phyloP scores from a whole-genome alignment of 1,139 yeast genomes.

The Blastobotrys proliferans region DNA sequence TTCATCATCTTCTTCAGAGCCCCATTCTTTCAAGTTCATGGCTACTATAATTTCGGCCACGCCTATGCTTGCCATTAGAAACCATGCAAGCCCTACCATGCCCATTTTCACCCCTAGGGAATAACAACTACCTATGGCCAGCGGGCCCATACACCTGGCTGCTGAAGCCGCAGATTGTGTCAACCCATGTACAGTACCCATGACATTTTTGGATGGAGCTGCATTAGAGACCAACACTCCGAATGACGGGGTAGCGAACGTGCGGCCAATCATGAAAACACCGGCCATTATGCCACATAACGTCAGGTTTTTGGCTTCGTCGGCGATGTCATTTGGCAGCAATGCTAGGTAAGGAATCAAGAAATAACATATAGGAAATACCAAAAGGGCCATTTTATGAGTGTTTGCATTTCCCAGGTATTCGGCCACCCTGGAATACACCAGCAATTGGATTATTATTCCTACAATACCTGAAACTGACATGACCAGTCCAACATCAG shows the following conservation, averaged over 20 bases:
- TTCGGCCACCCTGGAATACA: slow-evolving; percentile 55
- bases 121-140: slow-evolving; percentile 49
- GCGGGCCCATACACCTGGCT: slow-evolving; percentile 56
- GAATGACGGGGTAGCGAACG: slow-evolving; percentile 34
- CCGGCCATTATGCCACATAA: slow-evolving; percentile 19
- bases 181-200: slow-evolving; percentile 33
- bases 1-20: slow-evolving; percentile 14
- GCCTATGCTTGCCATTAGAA: slow-evolving; percentile 37
- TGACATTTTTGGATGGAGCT: slow-evolving; percentile 24
- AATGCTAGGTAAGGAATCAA: slow-evolving; percentile 50
- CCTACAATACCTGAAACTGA: slow-evolving; percentile 55
- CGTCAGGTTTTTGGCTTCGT: slow-evolving; percentile 24
- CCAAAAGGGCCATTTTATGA: slow-evolving; percentile 41
- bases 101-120: slow-evolving; percentile 43
- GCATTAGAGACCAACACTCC: slow-evolving; percentile 31
- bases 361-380: slow-evolving; percentile 49
- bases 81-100: slow-evolving; percentile 52
- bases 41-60: slow-evolving; percentile 25
- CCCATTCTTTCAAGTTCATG: slow-evolving; percentile 28
- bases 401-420: slow-evolving; percentile 45
- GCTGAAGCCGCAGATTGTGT: slow-evolving; percentile 42
- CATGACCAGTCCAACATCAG: slow-evolving; percentile 50
- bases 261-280: slow-evolving; percentile 25
- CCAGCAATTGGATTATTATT: slow-evolving; percentile 44
- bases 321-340: slow-evolving; percentile 39